Conservation (phyloP, 306 rosid genomes). For the Casuarina cunninghamiana region DNA sequence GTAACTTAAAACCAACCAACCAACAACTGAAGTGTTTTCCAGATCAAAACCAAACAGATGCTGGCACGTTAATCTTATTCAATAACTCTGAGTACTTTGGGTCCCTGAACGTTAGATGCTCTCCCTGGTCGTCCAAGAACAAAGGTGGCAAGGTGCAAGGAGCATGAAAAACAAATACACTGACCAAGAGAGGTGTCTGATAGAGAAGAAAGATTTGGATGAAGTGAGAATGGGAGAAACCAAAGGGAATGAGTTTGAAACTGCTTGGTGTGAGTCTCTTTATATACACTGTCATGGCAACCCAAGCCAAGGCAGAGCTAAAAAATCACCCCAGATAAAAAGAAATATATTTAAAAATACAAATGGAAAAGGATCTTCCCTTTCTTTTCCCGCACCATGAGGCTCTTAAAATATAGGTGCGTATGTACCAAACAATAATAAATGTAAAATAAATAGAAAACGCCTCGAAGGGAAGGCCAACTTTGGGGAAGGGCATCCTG, state of each 20-base stretch:
- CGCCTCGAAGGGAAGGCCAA: not conserved
- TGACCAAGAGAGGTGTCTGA: not conserved
- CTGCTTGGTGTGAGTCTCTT: constrained; percentile 10
- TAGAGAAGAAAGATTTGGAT: not conserved
- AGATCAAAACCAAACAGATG: not conserved
- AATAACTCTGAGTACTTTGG: not conserved
- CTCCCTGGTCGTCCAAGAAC: constrained; percentile 18
- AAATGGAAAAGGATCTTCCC: not conserved
- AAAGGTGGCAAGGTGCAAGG: constrained; percentile 21
- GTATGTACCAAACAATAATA: not conserved
- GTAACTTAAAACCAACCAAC: not conserved
- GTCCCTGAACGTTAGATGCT: constrained; percentile 18
- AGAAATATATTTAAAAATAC: not conserved
- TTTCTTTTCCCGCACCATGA: not conserved
- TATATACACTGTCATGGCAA: not conserved
- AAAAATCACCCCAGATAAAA: not conserved
- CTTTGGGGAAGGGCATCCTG: not conserved
- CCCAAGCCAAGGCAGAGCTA: not conserved
- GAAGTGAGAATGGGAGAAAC: not conserved
- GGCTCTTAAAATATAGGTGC: too few relatives aligned
- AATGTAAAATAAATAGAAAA: not conserved
- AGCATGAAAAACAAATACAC: constrained; percentile 11
- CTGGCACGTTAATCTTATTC: not conserved
- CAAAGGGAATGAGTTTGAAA: not conserved
- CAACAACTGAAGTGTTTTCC: not conserved